Percentiles rank a stretch among this genome's conserved stretches.
These are phyloP conservation scores for Gardenia jasminoides DNA, from an alignment of 257 asterid species.

Conservation along the genomic window DNA sequence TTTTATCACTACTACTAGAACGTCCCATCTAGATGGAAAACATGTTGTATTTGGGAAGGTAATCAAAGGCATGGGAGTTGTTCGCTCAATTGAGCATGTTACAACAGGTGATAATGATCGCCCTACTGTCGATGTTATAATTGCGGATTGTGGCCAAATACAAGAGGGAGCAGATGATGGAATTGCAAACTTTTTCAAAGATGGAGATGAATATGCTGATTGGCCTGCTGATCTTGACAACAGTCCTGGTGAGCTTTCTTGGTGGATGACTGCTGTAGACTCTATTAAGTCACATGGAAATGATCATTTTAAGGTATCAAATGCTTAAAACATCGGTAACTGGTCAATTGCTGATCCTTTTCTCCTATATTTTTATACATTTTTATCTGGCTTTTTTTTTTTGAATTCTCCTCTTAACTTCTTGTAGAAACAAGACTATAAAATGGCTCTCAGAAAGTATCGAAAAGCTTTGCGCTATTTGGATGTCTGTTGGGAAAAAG, in stretches of 20 bases:
- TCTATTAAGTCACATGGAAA: slow-evolving; percentile 77
- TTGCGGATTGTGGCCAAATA: slow-evolving; percentile 80
- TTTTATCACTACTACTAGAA: slow-evolving; percentile 87
- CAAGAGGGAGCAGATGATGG: slow-evolving; percentile 88
- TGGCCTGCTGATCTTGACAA: slow-evolving; percentile 89
- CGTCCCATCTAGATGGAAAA: slow-evolving; percentile 88
- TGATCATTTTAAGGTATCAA: slow-evolving; percentile 75
- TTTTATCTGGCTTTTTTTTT: slow-evolving; percentile 6
- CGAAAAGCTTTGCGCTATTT: slow-evolving; percentile 92
- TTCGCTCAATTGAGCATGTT: slow-evolving; percentile 80
- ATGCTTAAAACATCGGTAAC: background rate
- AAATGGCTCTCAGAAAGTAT: slow-evolving; percentile 93
- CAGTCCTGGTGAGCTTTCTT: slow-evolving; percentile 62
- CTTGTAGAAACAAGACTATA: slow-evolving; percentile 90
- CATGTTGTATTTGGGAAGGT: slow-evolving; percentile 92
- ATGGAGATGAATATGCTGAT: slow-evolving; percentile 84
- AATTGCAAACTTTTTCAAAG: slow-evolving; percentile 63
- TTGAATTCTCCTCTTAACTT: slow-evolving; percentile 8
- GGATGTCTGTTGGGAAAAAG: slow-evolving; percentile 97
- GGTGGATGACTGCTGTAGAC: slow-evolving; percentile 88
- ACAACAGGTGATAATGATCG: slow-evolving; percentile 58
- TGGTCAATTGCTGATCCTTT: slow-evolving; percentile 11
- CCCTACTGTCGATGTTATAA: slow-evolving; percentile 59
- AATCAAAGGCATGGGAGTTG: slow-evolving; percentile 91
- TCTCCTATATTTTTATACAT: background rate